Evolutionary conservation across 116 monocot species (phyloP).

Genomic region (Iris pallida): DNA sequence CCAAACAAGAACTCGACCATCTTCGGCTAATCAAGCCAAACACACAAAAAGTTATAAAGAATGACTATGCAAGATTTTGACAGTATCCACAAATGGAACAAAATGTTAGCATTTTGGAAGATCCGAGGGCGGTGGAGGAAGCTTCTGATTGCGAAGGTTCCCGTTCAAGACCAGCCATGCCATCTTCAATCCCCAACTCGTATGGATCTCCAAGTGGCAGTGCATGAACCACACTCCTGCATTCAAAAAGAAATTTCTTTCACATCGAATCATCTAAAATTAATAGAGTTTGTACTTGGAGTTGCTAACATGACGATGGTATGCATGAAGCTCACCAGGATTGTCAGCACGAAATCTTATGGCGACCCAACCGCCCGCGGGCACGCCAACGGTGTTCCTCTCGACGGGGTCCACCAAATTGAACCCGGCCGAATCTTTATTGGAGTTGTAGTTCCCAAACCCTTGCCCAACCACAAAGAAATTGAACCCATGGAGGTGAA

Average conservation of each 20-base stretch:
- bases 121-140: constrained; percentile 43
- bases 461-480: constrained; percentile 37
- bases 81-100: background rate
- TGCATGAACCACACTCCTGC: constrained; percentile 61
- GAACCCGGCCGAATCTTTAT: constrained; percentile 18
- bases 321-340: constrained; percentile 16
- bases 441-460: constrained; percentile 25
- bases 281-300: too few relatives aligned
- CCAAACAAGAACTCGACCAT: background rate
- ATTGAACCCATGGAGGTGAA: constrained; percentile 40
- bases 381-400: constrained; percentile 35
- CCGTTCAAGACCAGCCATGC: constrained; percentile 48
- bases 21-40: too few relatives aligned
- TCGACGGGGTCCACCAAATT: constrained; percentile 34
- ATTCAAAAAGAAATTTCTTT: background rate
- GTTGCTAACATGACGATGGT: too few relatives aligned
- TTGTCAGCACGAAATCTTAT: constrained; percentile 38
- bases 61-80: too few relatives aligned
- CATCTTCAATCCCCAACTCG: constrained; percentile 48
- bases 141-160: constrained; percentile 27
- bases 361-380: constrained; percentile 37
- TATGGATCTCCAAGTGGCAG: constrained; percentile 50
- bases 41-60: too few relatives aligned
- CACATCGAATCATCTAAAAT: too few relatives aligned
- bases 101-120: constrained; percentile 40